These are phyloP conservation scores for Achaetomiella virescens DNA, from an alignment of 495 filamentous ascomycete genomes.

Conservation along the genomic window DNA sequence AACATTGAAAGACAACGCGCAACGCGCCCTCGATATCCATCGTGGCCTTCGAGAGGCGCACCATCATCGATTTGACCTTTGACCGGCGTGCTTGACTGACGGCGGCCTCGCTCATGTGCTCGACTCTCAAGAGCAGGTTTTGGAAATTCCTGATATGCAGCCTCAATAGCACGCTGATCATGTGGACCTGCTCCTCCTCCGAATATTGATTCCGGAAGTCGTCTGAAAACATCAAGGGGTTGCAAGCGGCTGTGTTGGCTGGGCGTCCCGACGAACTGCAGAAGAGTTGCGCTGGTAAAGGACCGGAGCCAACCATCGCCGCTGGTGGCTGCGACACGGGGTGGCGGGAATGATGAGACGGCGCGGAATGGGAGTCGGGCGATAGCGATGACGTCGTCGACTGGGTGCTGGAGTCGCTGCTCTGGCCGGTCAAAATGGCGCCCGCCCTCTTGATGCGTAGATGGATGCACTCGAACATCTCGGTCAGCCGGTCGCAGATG, in stretches of 20 bases:
- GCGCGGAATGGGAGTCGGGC: background rate
- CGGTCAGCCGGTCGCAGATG: conserved; percentile 12
- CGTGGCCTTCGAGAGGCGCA: background rate
- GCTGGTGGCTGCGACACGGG: too few species aligned
- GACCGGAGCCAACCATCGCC: background rate
- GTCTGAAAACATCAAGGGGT: conserved; percentile 10
- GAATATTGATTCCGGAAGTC: conserved; percentile 10
- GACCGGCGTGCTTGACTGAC: conserved; percentile 1
- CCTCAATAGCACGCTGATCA: conserved; percentile 6
- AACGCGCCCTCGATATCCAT: conserved; percentile 1
- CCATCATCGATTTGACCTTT: conserved; percentile 7
- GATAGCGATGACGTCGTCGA: background rate
- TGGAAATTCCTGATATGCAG: conserved; percentile 11
- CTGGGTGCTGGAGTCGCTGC: background rate
- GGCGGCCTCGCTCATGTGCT: background rate
- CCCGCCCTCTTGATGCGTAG: conserved; percentile 3
- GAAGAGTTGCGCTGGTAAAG: background rate
- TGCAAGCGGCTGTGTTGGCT: conserved; percentile 3
- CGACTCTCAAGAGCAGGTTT: conserved; percentile 5
- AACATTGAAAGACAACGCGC: background rate
- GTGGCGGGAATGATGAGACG: background rate
- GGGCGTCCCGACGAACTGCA: background rate
- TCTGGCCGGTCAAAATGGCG: background rate
- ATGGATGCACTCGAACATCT: conserved; percentile 15
- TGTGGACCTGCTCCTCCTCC: conserved; percentile 14